Percentiles rank a stretch among this genome's conserved stretches.
Evolutionary conservation across 176 grass and related monocot genomes (phyloP).

Genomic region (Lolium perenne): DNA sequence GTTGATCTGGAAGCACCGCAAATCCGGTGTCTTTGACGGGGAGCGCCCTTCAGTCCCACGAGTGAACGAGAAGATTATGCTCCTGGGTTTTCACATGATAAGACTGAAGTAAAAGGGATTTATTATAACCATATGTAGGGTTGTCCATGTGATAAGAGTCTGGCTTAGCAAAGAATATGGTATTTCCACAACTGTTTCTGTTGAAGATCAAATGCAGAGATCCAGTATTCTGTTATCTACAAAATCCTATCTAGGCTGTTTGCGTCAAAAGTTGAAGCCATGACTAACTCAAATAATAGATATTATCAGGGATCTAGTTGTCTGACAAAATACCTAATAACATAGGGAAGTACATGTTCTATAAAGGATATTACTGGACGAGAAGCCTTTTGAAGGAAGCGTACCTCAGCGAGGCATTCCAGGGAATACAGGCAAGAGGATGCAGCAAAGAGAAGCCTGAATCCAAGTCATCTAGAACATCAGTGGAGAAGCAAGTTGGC

Average conservation of each 20-base stretch:
- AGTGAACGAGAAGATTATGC: no score
- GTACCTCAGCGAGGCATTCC: background rate
- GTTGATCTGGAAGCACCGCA: no score
- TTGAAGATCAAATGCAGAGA: background rate
- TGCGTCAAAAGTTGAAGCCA: background rate
- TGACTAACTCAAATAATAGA: background rate
- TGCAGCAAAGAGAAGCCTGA: background rate
- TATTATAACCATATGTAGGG: background rate
- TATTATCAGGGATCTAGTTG: background rate
- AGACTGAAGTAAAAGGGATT: background rate
- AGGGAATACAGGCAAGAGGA: background rate
- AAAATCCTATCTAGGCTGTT: background rate
- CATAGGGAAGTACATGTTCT: background rate
- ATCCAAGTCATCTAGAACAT: background rate
- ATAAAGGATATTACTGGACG: background rate
- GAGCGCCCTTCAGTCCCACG: no score
- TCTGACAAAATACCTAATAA: background rate
- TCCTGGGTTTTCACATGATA: background rate
- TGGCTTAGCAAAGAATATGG: background rate
- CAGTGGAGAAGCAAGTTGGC: background rate
- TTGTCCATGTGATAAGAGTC: background rate
- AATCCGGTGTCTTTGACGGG: no score
- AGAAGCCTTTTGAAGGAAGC: background rate
- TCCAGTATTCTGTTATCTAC: background rate
- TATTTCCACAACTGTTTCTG: background rate